A percentile compares a stretch with the other conserved stretches of the same genome.
Evolutionary conservation across 495 filamentous ascomycete species (phyloP).

Genomic region (Podospora conica): DNA sequence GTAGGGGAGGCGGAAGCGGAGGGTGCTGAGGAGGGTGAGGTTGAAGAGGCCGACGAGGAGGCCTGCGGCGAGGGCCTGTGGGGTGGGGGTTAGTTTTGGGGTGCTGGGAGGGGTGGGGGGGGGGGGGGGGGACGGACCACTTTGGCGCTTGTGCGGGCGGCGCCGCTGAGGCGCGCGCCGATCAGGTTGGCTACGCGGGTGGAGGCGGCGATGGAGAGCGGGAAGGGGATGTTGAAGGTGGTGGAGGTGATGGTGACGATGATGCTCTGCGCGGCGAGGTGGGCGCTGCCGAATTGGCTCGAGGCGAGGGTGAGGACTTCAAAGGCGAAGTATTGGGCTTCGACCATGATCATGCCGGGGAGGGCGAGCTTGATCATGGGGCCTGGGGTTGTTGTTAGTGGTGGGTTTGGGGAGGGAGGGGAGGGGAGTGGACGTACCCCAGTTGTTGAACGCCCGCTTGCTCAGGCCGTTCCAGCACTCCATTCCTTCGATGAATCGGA

Average conservation of each 20-base stretch:
- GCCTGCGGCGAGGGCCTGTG: conserved; percentile 19
- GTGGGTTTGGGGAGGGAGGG: not conserved
- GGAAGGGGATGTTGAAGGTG: conserved; percentile 50
- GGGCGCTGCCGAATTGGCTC: conserved; percentile 57
- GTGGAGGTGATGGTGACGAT: conserved; percentile 42
- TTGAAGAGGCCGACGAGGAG: conserved; percentile 65
- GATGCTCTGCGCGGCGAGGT: conserved; percentile 52
- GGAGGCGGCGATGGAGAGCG: conserved; percentile 48
- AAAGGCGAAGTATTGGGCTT: conserved; percentile 74
- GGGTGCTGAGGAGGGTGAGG: conserved; percentile 49
- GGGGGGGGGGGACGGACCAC: conserved; percentile 33
- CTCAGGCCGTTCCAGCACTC: conserved; percentile 86
- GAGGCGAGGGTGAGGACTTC: conserved; percentile 64
- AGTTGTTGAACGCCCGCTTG: conserved; percentile 63
- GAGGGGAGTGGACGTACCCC: conserved; percentile 41
- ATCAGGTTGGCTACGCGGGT: conserved; percentile 54
- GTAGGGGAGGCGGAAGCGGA: conserved; percentile 54
- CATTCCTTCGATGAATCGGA: conserved; percentile 65
- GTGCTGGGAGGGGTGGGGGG: not conserved
- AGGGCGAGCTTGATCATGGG: conserved; percentile 75
- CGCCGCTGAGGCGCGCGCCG: conserved; percentile 54
- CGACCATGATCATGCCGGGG: conserved; percentile 77
- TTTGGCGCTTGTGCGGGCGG: conserved; percentile 57
- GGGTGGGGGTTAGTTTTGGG: not conserved
- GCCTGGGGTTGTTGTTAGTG: conserved; percentile 1